Evolutionary conservation across 306 rosid genomes (phyloP).

Genomic region (Castanea mollissima): DNA sequence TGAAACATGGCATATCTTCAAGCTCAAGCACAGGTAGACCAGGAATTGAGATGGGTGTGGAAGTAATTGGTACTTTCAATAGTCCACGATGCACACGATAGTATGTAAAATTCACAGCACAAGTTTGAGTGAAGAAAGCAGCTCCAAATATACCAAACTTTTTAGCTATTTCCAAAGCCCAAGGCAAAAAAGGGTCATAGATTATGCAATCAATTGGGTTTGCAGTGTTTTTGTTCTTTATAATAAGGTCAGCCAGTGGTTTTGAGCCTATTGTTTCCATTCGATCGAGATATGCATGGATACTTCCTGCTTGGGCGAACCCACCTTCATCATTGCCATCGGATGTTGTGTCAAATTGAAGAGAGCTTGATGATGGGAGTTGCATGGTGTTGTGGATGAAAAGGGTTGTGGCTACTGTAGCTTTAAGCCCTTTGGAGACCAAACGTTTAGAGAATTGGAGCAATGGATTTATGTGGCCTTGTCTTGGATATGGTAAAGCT

Average conservation of each 20-base stretch:
- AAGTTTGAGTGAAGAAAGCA: conserved; percentile 57
- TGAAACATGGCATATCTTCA: conserved; percentile 51
- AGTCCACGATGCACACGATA: conserved; percentile 38
- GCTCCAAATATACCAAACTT: conserved; percentile 40
- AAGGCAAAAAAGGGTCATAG: conserved; percentile 46
- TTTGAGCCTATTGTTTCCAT: conserved; percentile 42
- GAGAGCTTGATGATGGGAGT: conserved; percentile 15
- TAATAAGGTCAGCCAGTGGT: conserved; percentile 41
- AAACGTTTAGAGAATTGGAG: conserved; percentile 43
- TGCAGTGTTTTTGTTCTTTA: conserved; percentile 21
- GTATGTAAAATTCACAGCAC: conserved; percentile 43
- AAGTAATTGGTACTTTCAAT: conserved; percentile 32
- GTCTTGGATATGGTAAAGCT: conserved; percentile 52
- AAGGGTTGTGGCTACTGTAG: conserved; percentile 47
- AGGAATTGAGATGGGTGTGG: conserved; percentile 25
- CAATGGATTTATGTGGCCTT: conserved; percentile 60
- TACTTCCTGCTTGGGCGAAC: conserved; percentile 27
- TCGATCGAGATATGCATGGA: conserved; percentile 35
- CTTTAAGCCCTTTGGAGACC: conserved; percentile 29
- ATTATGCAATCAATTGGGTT: conserved; percentile 44
- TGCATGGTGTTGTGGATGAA: conserved; percentile 49
- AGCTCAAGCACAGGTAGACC: conserved; percentile 53
- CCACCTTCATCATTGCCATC: conserved; percentile 69
- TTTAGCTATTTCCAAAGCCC: conserved; percentile 59
- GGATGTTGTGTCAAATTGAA: conserved; percentile 56